Percentiles rank a stretch among this genome's conserved stretches.
Conservation (phyloP, 2,329 filamentous ascomycete species). For the Apiospora phragmitis region DNA sequence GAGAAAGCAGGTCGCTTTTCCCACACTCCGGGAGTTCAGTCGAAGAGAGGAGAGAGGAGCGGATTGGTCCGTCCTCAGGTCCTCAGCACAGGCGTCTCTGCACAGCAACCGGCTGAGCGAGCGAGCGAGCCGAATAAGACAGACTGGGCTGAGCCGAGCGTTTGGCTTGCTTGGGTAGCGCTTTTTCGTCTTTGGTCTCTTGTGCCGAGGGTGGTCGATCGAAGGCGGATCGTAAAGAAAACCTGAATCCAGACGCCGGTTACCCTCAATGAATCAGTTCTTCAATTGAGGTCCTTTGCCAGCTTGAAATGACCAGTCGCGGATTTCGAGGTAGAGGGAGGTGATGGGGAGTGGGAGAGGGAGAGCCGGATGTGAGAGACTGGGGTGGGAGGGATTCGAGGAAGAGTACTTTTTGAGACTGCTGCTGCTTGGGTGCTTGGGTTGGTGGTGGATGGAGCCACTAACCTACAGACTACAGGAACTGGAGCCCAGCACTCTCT, state of each 20-base stretch:
- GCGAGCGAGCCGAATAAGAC: constrained; percentile 6
- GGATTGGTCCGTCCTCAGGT: constrained; percentile 1
- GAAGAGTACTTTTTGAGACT: constrained; percentile 10
- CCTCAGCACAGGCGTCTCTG: constrained; percentile 12
- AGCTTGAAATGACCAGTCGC: constrained; percentile 9
- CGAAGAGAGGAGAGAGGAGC: background rate
- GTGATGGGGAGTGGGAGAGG: constrained; percentile 11
- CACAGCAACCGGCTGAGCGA: constrained; percentile 10
- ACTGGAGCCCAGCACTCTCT: constrained; percentile 2
- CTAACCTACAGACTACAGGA: background rate
- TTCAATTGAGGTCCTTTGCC: constrained; percentile 9
- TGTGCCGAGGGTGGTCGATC: background rate
- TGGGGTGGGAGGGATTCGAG: constrained; percentile 8
- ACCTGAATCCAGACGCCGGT: constrained; percentile 11
- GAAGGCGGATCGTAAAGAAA: background rate
- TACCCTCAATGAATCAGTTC: constrained; percentile 8
- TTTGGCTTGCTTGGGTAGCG: constrained; percentile 1
- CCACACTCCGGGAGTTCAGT: background rate
- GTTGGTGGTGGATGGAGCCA: constrained; percentile 4
- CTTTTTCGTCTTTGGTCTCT: background rate
- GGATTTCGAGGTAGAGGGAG: constrained; percentile 11
- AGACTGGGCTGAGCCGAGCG: background rate
- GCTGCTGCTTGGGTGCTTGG: background rate
- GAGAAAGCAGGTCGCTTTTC: constrained; percentile 4
- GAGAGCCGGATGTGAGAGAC: constrained; percentile 9